Percentiles rank a stretch among this genome's conserved stretches.
Evolutionary conservation across 495 filamentous ascomycete species (phyloP).

Genomic region (Penicillium angulare): DNA sequence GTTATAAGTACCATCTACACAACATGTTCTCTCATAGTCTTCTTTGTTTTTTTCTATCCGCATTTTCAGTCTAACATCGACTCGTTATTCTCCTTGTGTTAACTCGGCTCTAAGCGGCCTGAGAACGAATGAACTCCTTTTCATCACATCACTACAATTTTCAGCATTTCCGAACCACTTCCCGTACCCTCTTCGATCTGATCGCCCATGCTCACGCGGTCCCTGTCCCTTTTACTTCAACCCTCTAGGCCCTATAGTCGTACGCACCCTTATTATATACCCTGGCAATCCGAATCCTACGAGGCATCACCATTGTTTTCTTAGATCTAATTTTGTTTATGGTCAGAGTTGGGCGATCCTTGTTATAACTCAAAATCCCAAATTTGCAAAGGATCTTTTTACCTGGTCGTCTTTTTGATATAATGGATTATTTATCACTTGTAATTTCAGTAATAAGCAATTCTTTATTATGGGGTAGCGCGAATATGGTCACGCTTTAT

Average conservation of each 20-base stretch:
- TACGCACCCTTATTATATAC: no score
- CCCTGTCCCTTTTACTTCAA: no score
- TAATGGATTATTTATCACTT: no score
- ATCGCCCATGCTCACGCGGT: no score
- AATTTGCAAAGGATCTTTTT: no score
- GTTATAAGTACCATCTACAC: slow-evolving; percentile 16
- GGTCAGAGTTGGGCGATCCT: no score
- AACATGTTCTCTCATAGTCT: slow-evolving; percentile 9
- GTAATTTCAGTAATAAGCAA: background rate
- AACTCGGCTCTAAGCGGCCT: background rate
- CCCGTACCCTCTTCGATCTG: background rate
- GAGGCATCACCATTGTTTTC: no score
- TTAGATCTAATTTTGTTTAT: no score
- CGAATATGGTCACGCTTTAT: slow-evolving; percentile 16
- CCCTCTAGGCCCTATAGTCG: no score
- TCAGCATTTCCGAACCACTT: background rate
- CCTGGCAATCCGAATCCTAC: no score
- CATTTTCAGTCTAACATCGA: slow-evolving; percentile 3
- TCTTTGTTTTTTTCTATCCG: slow-evolving; percentile 6
- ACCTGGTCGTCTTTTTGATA: no score
- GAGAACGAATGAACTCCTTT: background rate
- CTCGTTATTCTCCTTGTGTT: slow-evolving; percentile 6
- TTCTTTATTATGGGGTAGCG: slow-evolving; percentile 9
- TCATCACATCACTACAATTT: background rate
- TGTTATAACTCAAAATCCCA: no score